Evolutionary conservation across 495 filamentous ascomycete species (phyloP).

Genomic region (Penicillium alfredii): DNA sequence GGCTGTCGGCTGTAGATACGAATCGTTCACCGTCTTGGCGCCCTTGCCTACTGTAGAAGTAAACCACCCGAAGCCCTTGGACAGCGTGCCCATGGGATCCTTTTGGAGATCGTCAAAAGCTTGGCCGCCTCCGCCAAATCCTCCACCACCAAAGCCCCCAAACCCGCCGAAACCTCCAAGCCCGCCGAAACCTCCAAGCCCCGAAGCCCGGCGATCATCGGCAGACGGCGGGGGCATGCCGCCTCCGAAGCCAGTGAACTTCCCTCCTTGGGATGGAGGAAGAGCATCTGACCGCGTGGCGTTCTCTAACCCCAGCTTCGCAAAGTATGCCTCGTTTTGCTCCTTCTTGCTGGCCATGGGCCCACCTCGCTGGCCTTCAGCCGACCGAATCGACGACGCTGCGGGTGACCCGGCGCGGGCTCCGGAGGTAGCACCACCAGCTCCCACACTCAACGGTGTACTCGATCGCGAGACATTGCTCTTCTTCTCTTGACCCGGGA

Average conservation of each 20-base stretch:
- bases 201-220: constrained; percentile 17
- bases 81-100: constrained; percentile 82
- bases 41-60: constrained; percentile 75
- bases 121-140: constrained; percentile 43
- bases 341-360: constrained; percentile 46
- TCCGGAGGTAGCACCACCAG: constrained; percentile 17
- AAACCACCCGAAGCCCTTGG: constrained; percentile 94
- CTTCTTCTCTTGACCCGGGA: constrained; percentile 53
- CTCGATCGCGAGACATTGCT: constrained; percentile 26
- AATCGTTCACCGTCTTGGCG: constrained; percentile 82
- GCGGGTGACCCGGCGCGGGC: constrained; percentile 28
- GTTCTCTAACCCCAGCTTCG: constrained; percentile 74
- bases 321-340: constrained; percentile 85
- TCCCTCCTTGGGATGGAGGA: constrained; percentile 84
- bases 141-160: constrained; percentile 10
- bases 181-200: constrained; percentile 24
- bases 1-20: constrained; percentile 84
- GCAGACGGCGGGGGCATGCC: constrained; percentile 42
- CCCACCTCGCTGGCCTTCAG: constrained; percentile 20
- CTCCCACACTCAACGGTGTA: constrained; percentile 24
- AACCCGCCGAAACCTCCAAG: no score
- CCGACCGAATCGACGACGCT: constrained; percentile 15
- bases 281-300: constrained; percentile 64
- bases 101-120: constrained; percentile 79
- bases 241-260: constrained; percentile 86